Percentiles rank a stretch among this genome's conserved stretches.
Conservation (phyloP, 2,329 filamentous ascomycete genomes). For the Fusarium sp. region DNA sequence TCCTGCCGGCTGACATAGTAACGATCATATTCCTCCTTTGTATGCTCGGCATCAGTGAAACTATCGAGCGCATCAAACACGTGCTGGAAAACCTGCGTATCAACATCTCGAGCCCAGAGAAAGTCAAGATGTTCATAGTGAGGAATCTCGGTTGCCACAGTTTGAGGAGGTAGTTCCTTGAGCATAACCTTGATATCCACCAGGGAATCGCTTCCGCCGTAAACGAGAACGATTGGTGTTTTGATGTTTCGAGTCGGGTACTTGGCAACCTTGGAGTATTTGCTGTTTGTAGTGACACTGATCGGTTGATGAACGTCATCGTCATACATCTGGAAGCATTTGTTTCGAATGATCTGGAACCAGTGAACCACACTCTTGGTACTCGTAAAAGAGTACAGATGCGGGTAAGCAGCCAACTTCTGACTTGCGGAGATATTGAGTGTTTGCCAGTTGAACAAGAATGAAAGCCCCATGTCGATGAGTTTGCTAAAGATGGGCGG, state of each 20-base stretch:
- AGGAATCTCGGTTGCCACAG: constrained; percentile 85
- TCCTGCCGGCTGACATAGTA: constrained; percentile 65
- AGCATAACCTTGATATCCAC: constrained; percentile 96
- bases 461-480: constrained; percentile 83
- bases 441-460: constrained; percentile 91
- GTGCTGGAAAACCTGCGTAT: constrained; percentile 86
- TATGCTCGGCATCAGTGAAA: constrained; percentile 70
- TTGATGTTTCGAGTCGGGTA: constrained; percentile 98
- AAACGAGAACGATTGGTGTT: constrained; percentile 92
- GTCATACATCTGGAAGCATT: constrained; percentile 98
- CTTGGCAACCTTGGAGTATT: constrained; percentile 95
- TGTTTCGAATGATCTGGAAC: constrained; percentile 99
- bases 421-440: constrained; percentile 86
- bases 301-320: constrained; percentile 88
- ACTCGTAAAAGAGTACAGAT: constrained; percentile 96
- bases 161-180: constrained; percentile 85
- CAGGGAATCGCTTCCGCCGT: constrained; percentile 92
- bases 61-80: constrained; percentile 89
- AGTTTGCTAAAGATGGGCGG: constrained; percentile 90
- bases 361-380: constrained; percentile 98
- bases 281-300: constrained; percentile 75
- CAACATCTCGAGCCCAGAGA: constrained; percentile 89
- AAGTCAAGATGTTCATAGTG: constrained; percentile 99
- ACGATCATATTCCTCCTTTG: constrained; percentile 69
- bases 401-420: constrained; percentile 94